A percentile compares a stretch with the other conserved stretches of the same genome.
phyloP scores from a whole-genome alignment of 441 rosid genomes.

The Gossypium lobatum region DNA sequence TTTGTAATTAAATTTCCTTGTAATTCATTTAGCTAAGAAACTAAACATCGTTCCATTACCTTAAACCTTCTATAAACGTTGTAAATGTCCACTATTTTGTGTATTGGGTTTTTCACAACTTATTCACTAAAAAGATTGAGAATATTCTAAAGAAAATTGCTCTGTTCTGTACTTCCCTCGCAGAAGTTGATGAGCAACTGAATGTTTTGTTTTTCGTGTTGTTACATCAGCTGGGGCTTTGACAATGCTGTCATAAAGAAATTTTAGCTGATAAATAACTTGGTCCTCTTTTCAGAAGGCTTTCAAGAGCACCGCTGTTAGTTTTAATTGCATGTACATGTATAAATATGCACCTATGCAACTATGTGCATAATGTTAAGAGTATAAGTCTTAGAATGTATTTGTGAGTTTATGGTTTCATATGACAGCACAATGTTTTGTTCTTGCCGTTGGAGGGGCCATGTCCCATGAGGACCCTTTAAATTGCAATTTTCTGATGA shows the following conservation, averaged over 20 bases:
- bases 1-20: background rate
- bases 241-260: background rate
- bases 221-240: background rate
- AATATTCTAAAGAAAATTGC: background rate
- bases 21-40: background rate
- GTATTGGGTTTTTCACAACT: background rate
- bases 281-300: background rate
- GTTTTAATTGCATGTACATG: background rate
- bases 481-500: background rate
- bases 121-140: background rate
- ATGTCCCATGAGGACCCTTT: background rate
- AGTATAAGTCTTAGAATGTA: background rate
- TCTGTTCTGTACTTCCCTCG: background rate
- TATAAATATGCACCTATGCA: background rate
- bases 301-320: background rate
- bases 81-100: background rate
- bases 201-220: background rate
- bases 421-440: background rate
- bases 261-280: background rate
- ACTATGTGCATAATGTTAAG: background rate
- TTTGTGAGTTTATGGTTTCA: background rate
- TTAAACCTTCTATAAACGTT: background rate
- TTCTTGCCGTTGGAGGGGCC: background rate
- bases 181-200: background rate
- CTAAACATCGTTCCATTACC: background rate